A percentile compares a stretch with the other conserved stretches of the same genome.
Evolutionary conservation across 257 asterid species (phyloP).

Genomic region (Fraxinus pennsylvanica): DNA sequence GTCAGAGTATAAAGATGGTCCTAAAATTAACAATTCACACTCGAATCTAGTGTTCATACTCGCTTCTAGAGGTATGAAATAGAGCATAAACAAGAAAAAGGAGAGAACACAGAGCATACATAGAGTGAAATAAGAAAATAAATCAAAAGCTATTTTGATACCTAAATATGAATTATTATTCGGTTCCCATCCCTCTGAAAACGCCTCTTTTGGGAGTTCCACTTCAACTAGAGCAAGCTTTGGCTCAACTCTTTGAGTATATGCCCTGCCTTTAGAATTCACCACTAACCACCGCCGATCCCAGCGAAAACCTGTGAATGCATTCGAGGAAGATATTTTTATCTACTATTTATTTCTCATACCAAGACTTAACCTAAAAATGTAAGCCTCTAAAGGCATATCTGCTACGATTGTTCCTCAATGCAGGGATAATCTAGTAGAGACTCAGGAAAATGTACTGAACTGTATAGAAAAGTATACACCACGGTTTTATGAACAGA

Average conservation of each 20-base stretch:
- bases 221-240: slow-evolving; percentile 68
- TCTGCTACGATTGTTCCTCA: neutral
- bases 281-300: slow-evolving; percentile 76
- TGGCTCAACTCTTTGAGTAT: slow-evolving; percentile 70
- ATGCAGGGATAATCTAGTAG: neutral
- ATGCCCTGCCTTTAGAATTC: slow-evolving; percentile 68
- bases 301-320: slow-evolving; percentile 73
- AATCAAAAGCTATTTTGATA: slow-evolving; percentile 12
- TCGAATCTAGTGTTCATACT: no score
- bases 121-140: neutral
- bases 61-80: no score
- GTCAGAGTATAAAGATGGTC: neutral
- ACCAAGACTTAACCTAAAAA: neutral
- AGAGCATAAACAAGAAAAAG: no score
- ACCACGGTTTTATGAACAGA: no score
- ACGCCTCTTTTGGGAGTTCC: slow-evolving; percentile 56
- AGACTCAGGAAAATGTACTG: no score
- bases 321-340: neutral
- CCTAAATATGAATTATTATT: slow-evolving; percentile 40
- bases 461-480: no score
- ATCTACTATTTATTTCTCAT: neutral
- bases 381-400: neutral
- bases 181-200: slow-evolving; percentile 45
- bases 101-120: neutral
- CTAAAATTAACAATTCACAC: neutral